phyloP scores from a whole-genome alignment of 768 basidiomycete species.

The Suillus plorans region DNA sequence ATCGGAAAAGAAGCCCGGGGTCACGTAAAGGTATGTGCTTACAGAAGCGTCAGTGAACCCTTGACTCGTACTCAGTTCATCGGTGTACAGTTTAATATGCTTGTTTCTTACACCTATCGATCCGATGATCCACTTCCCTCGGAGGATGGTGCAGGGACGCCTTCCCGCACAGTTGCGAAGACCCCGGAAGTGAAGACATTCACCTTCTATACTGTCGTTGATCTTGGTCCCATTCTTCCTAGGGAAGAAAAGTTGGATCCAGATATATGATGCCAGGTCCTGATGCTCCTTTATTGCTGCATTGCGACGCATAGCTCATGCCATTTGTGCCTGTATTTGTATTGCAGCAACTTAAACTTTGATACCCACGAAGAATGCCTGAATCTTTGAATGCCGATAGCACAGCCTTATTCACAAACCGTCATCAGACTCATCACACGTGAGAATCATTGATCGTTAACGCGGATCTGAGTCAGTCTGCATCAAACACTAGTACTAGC shows the following conservation, averaged over 20 bases:
- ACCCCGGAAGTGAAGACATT: slow-evolving; percentile 81
- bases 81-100: slow-evolving; percentile 80
- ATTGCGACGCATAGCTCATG: not conserved
- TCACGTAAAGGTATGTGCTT: slow-evolving; percentile 65
- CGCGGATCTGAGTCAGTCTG: too few species aligned
- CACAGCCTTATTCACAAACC: not conserved
- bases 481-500: too few species aligned
- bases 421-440: too few species aligned
- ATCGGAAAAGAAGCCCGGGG: slow-evolving; percentile 79
- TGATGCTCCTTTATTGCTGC: not conserved
- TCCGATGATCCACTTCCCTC: slow-evolving; percentile 80
- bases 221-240: slow-evolving; percentile 70
- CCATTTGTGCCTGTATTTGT: not conserved
- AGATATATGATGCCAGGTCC: slow-evolving; percentile 14
- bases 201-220: slow-evolving; percentile 83
- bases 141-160: slow-evolving; percentile 55
- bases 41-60: not conserved
- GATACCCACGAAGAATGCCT: not conserved
- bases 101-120: slow-evolving; percentile 91
- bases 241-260: slow-evolving; percentile 46
- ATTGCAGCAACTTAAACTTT: too few species aligned
- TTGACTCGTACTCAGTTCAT: not conserved
- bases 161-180: slow-evolving; percentile 45
- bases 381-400: not conserved
- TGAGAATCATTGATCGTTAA: too few species aligned